Evolutionary conservation across 768 basidiomycete genomes (phyloP).

Genomic region (Exsudoporus frostii): DNA sequence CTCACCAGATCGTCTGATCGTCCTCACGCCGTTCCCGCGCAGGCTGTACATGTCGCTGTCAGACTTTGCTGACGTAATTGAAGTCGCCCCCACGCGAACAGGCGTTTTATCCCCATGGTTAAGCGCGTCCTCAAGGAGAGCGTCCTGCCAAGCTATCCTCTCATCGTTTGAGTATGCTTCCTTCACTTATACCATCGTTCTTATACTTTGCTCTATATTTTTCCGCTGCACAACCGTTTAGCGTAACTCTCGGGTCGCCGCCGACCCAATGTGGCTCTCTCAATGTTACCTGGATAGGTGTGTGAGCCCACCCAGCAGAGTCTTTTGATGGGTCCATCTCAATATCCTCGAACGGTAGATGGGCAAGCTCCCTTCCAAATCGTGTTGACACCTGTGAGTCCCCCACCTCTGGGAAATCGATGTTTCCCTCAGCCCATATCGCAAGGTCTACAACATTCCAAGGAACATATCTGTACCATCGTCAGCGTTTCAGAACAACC

Average conservation of each 20-base stretch:
- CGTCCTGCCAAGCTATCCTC: conserved; percentile 9
- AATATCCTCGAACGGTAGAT: conserved; percentile 35
- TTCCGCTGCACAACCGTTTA: conserved; percentile 32
- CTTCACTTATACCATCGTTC: conserved; percentile 21
- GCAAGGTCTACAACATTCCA: conserved; percentile 52
- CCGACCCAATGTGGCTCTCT: conserved; percentile 63
- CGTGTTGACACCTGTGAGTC: conserved; percentile 49
- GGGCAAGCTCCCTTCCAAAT: conserved; percentile 53
- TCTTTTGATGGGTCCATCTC: background rate
- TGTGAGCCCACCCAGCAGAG: conserved; percentile 12
- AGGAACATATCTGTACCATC: conserved; percentile 53
- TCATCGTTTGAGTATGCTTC: conserved; percentile 28
- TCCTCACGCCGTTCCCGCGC: background rate
- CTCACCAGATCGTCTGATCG: background rate
- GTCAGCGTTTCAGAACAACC: conserved; percentile 49
- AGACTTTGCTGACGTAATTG: conserved; percentile 21
- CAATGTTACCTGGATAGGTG: conserved; percentile 62
- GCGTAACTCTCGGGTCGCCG: conserved; percentile 45
- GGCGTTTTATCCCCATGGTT: conserved; percentile 3
- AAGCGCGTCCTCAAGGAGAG: conserved; percentile 6
- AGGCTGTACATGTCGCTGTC: background rate
- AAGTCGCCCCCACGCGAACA: conserved; percentile 1
- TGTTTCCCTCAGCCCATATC: conserved; percentile 5
- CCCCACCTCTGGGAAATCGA: background rate
- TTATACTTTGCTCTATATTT: conserved; percentile 23